phyloP scores from a whole-genome alignment of 768 basidiomycete species.

The Peribolospora kevripleyi region DNA sequence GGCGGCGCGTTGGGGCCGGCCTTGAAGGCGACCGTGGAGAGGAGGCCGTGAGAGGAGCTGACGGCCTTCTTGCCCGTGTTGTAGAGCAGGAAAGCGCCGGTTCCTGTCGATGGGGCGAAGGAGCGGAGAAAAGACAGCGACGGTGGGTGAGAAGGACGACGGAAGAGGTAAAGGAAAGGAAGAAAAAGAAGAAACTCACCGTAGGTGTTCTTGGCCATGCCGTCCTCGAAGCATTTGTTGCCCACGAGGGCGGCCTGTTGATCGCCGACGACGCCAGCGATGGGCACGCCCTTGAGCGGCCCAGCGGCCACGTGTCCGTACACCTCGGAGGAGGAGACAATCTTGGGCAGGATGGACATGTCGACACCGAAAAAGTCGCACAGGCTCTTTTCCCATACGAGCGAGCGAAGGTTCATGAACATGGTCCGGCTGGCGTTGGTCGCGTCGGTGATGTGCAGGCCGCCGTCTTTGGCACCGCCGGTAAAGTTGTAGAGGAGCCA shows the following conservation, averaged over 20 bases:
- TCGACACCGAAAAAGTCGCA: conserved; percentile 70
- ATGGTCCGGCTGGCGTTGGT: conserved; percentile 94
- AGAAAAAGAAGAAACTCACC: conserved; percentile 17
- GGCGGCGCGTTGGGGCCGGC: conserved; percentile 52
- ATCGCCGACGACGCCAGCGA: conserved; percentile 88
- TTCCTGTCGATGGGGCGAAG: conserved; percentile 22
- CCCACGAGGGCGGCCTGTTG: conserved; percentile 92
- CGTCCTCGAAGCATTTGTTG: conserved; percentile 71
- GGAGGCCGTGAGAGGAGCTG: conserved; percentile 56
- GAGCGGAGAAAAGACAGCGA: not conserved
- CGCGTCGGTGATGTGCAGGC: conserved; percentile 67
- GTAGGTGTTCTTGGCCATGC: conserved; percentile 94
- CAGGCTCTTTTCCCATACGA: conserved; percentile 60
- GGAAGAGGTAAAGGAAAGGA: not conserved
- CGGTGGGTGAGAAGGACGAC: not conserved
- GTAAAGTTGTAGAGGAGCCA: conserved; percentile 84
- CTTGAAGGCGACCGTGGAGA: conserved; percentile 88
- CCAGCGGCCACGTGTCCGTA: conserved; percentile 42
- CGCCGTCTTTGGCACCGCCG: conserved; percentile 36
- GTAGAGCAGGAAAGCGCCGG: conserved; percentile 87
- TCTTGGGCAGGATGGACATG: conserved; percentile 48
- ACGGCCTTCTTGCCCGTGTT: conserved; percentile 75
- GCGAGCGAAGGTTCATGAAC: conserved; percentile 53
- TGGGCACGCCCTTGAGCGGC: conserved; percentile 38
- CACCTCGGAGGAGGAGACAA: conserved; percentile 77